Conservation (phyloP, 331 rosid genomes). For the Telfairia occidentalis region DNA sequence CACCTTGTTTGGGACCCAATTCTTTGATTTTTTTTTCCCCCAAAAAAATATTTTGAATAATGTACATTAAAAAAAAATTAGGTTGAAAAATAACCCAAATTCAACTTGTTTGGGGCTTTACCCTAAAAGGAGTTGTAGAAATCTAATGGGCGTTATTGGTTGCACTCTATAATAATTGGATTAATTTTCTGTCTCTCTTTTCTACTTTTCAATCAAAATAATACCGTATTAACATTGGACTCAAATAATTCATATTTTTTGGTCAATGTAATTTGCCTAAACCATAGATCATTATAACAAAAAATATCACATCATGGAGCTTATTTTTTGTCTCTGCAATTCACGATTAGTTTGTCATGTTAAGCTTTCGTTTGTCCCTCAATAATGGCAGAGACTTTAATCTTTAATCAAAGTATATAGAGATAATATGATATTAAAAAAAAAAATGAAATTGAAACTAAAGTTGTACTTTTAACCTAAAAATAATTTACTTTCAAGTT, state of each 20-base stretch:
- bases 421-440: not conserved
- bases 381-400: not conserved
- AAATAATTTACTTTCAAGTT: not conserved
- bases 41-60: no score
- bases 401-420: not conserved
- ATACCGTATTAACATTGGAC: no score
- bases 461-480: not conserved
- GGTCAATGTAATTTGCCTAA: not conserved
- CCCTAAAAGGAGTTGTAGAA: not conserved
- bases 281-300: not conserved
- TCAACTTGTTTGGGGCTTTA: not conserved
- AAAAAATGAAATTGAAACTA: not conserved
- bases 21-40: not conserved
- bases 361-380: not conserved
- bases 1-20: not conserved
- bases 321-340: not conserved
- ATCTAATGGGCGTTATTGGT: not conserved
- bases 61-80: no score
- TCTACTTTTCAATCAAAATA: not conserved
- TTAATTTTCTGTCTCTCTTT: not conserved
- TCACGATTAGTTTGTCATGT: not conserved
- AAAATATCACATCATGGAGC: not conserved
- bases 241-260: not conserved
- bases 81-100: not conserved
- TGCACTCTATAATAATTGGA: no score